Evolutionary conservation across 2,329 filamentous ascomycete genomes (phyloP).

Genomic region (Knufia petricola): DNA sequence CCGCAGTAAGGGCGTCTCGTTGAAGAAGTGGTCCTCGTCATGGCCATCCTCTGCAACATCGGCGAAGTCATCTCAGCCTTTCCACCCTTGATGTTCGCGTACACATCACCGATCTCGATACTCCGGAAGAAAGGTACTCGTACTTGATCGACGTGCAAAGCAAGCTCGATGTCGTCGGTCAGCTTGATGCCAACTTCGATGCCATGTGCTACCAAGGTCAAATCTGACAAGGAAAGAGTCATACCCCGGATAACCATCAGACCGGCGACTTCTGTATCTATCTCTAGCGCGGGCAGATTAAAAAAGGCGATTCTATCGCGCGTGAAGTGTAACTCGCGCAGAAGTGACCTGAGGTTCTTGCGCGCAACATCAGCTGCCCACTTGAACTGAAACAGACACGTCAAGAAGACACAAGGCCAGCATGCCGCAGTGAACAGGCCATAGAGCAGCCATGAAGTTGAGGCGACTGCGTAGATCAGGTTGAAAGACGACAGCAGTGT

Average conservation of each 20-base stretch:
- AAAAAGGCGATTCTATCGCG: slow-evolving; percentile 43
- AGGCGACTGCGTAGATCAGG: slow-evolving; percentile 37
- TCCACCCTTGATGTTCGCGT: slow-evolving; percentile 46
- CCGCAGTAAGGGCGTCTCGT: slow-evolving; percentile 38
- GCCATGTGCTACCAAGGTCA: slow-evolving; percentile 44
- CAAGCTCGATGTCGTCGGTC: slow-evolving; percentile 44
- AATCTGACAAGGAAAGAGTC: slow-evolving; percentile 41
- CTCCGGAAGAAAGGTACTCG: slow-evolving; percentile 40
- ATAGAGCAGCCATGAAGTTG: slow-evolving; percentile 46
- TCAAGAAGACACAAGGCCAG: slow-evolving; percentile 35
- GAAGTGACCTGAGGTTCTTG: slow-evolving; percentile 29
- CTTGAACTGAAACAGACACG: slow-evolving; percentile 41
- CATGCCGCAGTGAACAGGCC: slow-evolving; percentile 34
- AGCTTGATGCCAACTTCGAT: slow-evolving; percentile 46
- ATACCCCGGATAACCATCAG: slow-evolving; percentile 44
- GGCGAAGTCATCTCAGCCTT: slow-evolving; percentile 43
- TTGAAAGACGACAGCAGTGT: slow-evolving; percentile 39
- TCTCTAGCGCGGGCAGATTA: slow-evolving; percentile 43
- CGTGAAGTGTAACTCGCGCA: slow-evolving; percentile 40
- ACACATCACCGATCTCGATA: slow-evolving; percentile 45
- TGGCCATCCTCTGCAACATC: slow-evolving; percentile 30
- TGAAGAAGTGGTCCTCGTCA: slow-evolving; percentile 34
- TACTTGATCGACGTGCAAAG: slow-evolving; percentile 42
- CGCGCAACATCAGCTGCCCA: slow-evolving; percentile 30
- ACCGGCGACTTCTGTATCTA: slow-evolving; percentile 45